Evolutionary conservation across 2,329 filamentous ascomycete genomes (phyloP).

Genomic region (Fusarium sp.): DNA sequence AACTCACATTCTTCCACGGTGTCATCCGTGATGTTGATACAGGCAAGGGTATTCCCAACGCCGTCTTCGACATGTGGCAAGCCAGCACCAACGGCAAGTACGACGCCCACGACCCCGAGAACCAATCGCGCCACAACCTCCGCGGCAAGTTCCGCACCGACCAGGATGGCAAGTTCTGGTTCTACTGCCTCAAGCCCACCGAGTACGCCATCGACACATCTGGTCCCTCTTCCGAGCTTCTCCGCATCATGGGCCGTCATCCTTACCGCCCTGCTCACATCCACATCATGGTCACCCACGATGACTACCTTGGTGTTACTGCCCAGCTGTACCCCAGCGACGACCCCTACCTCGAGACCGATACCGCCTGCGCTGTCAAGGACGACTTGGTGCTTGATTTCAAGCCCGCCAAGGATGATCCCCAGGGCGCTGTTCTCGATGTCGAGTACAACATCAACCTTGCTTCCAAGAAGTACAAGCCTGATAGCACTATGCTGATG

Average conservation of each 20-base stretch:
- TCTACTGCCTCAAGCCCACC: slow-evolving; percentile 81
- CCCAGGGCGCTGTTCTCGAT: slow-evolving; percentile 52
- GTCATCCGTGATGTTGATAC: slow-evolving; percentile 73
- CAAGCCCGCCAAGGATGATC: slow-evolving; percentile 56
- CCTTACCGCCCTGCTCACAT: slow-evolving; percentile 64
- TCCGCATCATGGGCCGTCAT: slow-evolving; percentile 61
- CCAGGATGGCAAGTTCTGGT: slow-evolving; percentile 75
- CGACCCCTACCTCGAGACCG: slow-evolving; percentile 69
- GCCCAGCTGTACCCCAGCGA: slow-evolving; percentile 82
- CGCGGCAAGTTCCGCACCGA: slow-evolving; percentile 80
- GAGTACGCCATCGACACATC: slow-evolving; percentile 78
- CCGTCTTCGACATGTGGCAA: slow-evolving; percentile 84
- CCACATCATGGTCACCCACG: slow-evolving; percentile 67
- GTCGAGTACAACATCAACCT: slow-evolving; percentile 59
- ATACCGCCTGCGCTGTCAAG: slow-evolving; percentile 66
- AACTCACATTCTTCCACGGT: slow-evolving; percentile 76
- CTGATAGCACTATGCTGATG: slow-evolving; percentile 44
- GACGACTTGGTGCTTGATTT: slow-evolving; percentile 64
- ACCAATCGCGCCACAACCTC: slow-evolving; percentile 79
- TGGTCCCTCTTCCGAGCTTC: slow-evolving; percentile 59
- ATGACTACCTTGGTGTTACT: slow-evolving; percentile 77
- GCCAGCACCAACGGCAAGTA: slow-evolving; percentile 81
- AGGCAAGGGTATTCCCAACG: slow-evolving; percentile 72
- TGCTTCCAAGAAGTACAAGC: slow-evolving; percentile 60
- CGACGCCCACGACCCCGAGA: slow-evolving; percentile 79